Evolutionary conservation across 108 stramenopile species (phyloP).

Genomic region (Cyclotella atomus): DNA sequence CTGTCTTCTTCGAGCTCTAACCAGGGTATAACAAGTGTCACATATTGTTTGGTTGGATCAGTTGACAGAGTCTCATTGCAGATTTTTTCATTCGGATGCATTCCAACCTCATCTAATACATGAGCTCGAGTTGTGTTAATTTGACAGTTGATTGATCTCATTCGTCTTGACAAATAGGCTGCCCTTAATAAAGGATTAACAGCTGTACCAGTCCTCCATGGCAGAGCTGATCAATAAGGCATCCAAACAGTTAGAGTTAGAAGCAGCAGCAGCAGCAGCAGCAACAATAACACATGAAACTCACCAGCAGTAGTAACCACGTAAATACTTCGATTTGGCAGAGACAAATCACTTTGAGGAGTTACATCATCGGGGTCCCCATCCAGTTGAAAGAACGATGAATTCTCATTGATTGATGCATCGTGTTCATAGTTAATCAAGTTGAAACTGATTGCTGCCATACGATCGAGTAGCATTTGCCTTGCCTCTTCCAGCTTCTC

Average conservation of each 20-base stretch:
- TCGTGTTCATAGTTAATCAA: slow-evolving; percentile 64
- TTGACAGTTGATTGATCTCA: slow-evolving; percentile 36
- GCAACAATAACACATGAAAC: too few species aligned
- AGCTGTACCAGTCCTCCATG: slow-evolving; percentile 90
- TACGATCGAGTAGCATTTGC: slow-evolving; percentile 61
- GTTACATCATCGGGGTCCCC: slow-evolving; percentile 59
- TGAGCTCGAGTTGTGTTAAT: neutral
- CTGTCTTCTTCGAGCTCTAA: slow-evolving; percentile 79
- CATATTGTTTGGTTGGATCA: slow-evolving; percentile 42
- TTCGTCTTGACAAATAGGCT: slow-evolving; percentile 65
- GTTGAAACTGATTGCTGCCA: slow-evolving; percentile 59
- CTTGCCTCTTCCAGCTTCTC: slow-evolving; percentile 48
- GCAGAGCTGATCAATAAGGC: too few species aligned
- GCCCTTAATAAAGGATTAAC: slow-evolving; percentile 89
- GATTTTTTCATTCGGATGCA: slow-evolving; percentile 1
- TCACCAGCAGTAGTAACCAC: slow-evolving; percentile 90
- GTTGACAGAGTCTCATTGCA: neutral
- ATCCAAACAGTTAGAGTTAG: too few species aligned
- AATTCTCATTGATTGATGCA: slow-evolving; percentile 47
- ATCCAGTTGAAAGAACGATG: slow-evolving; percentile 23
- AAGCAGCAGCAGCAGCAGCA: too few species aligned
- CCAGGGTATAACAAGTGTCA: slow-evolving; percentile 90
- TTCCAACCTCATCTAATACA: too few species aligned
- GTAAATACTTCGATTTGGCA: slow-evolving; percentile 63
- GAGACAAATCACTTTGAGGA: slow-evolving; percentile 64